Evolutionary conservation across 352 stramenopile species (phyloP), one percentile per base, ranked within the genome.

Genomic region (Phytophthora chlamydospora): DNA sequence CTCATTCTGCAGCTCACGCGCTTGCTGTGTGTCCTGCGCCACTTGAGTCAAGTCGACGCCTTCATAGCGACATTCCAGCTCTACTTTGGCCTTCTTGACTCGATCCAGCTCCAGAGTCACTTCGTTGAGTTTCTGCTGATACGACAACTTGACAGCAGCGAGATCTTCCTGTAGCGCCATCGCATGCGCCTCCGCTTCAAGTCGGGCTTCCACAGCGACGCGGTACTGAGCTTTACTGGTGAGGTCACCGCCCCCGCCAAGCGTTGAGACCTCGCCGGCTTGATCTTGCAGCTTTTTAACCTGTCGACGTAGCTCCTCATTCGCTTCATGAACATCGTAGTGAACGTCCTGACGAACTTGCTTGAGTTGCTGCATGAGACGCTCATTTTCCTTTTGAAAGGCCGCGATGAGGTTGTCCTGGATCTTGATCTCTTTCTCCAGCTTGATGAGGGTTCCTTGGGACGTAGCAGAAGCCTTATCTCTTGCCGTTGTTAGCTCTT

Each of bases 301-400:
- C 19, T 93, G 64, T 13, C 58, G 39, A 24, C 71, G 70, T 1
- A 95, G 66, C n/a, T 75, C 46, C 53, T 92, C 73, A 57, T 93
- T 95, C n/a, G 90, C 77, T 48, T 79, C 39, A 58, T 89, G 80
- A n/a, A 89, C 73, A 24, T 95, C 78, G 50, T 88, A 91, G 19
- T 86, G 73, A 6, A 76, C 51, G 16, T 88, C 77, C 27, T 84
- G 68, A 27, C 83, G 83, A 27, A 88, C 51, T 39, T 80, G 71
- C 44, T 90, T 90, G 0, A 94, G 64, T 47, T 93, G 83, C 11
- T 75, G 76, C 87, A 94, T 95, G 1, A 95, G 58, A 21, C 85
- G 80, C 31, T 94, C 82, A 46, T 95, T 95, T 42, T 95, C 87
- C 36, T 79, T 78, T 63, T 94, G 87, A 54, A 87, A 95, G 0